phyloP scores from a whole-genome alignment of 805 yeast species.

The Kazachstania kunashirensis region DNA sequence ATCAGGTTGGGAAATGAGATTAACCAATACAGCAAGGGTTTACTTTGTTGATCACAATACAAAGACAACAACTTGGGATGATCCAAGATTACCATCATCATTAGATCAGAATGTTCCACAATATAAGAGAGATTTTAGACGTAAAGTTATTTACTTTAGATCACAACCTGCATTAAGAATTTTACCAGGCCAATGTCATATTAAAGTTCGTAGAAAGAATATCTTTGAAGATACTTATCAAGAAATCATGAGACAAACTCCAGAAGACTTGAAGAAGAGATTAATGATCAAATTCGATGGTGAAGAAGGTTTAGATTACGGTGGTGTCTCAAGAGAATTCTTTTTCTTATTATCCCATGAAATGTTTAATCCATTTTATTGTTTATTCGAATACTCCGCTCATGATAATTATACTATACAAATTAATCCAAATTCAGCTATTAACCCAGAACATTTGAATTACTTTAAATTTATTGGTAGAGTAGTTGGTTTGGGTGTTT shows the following conservation, averaged over 20 bases:
- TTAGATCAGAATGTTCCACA: slow-evolving; percentile 98
- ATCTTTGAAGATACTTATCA: slow-evolving; percentile 96
- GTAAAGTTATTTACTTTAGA: slow-evolving; percentile 94
- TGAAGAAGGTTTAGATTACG: slow-evolving; percentile 98
- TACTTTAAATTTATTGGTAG: slow-evolving; percentile 98
- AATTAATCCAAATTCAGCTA: slow-evolving; percentile 93
- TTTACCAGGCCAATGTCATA: slow-evolving; percentile 96
- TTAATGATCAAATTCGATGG: slow-evolving; percentile 98
- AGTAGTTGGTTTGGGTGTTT: slow-evolving; percentile 94
- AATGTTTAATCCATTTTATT: slow-evolving; percentile 97
- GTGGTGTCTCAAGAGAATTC: slow-evolving; percentile 98
- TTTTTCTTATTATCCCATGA: slow-evolving; percentile 94
- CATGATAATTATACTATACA: slow-evolving; percentile 97
- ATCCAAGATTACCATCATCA: slow-evolving; percentile 94
- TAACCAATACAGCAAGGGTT: slow-evolving; percentile 96
- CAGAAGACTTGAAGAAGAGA: slow-evolving; percentile 95
- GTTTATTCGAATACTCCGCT: slow-evolving; percentile 93
- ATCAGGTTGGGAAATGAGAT: slow-evolving; percentile 99
- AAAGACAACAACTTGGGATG: slow-evolving; percentile 99
- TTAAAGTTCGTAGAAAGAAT: slow-evolving; percentile 93
- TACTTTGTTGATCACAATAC: slow-evolving; percentile 98
- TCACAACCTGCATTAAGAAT: slow-evolving; percentile 97
- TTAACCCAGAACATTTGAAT: slow-evolving; percentile 95
- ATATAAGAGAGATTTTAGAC: slow-evolving; percentile 96
- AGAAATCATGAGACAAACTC: slow-evolving; percentile 97